These are phyloP conservation scores for Aspergillus heteromorphus DNA, from an alignment of 495 filamentous ascomycete genomes.

Conservation along the genomic window DNA sequence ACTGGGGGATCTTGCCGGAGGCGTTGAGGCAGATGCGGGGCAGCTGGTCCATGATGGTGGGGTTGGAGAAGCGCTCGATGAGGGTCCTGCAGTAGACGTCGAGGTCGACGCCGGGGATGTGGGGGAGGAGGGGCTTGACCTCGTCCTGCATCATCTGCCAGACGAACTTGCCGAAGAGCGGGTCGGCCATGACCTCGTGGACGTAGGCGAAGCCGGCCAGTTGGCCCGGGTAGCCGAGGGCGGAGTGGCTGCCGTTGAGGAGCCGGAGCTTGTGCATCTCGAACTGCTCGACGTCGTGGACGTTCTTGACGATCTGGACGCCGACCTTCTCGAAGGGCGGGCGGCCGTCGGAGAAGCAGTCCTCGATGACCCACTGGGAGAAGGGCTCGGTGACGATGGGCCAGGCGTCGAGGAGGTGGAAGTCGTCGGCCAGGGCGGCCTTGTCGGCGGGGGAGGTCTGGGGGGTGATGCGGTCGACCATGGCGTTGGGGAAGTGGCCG, in stretches of 20 bases:
- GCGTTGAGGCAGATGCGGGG: constrained; percentile 42
- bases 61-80: constrained; percentile 46
- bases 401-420: constrained; percentile 42
- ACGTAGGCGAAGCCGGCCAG: constrained; percentile 43
- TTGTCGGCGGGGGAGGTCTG: constrained; percentile 39
- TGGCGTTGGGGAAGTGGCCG: constrained; percentile 44
- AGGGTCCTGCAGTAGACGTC: constrained; percentile 43
- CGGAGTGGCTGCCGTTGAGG: constrained; percentile 44
- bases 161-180: constrained; percentile 33
- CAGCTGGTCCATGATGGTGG: constrained; percentile 43
- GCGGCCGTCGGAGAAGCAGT: constrained; percentile 43
- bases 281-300: constrained; percentile 41
- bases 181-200: constrained; percentile 43
- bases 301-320: constrained; percentile 42
- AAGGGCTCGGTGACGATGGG: constrained; percentile 47
- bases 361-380: constrained; percentile 47
- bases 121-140: constrained; percentile 40
- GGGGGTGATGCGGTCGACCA: constrained; percentile 48
- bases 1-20: constrained; percentile 47
- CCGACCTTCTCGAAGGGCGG: constrained; percentile 43
- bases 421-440: constrained; percentile 26
- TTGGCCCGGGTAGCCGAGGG: constrained; percentile 41
- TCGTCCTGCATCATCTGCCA: constrained; percentile 48
- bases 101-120: constrained; percentile 40
- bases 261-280: constrained; percentile 48